Percentiles rank a stretch among this genome's conserved stretches.
Conservation (phyloP, 768 basidiomycete genomes). For the Boletus reticuloceps region DNA sequence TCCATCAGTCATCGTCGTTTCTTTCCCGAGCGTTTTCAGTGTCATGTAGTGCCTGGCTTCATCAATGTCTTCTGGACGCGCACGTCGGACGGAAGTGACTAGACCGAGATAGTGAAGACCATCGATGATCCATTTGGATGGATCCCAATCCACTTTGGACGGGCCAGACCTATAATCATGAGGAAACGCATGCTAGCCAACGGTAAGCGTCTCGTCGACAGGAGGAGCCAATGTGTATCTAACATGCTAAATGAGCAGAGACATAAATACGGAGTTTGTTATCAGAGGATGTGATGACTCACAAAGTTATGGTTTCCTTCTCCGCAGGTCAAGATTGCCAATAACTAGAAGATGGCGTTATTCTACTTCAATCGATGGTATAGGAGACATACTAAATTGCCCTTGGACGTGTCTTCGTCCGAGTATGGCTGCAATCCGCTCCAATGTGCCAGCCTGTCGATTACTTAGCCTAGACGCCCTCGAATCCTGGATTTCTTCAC, state of each 20-base stretch:
- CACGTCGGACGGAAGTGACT: slow-evolving; percentile 5
- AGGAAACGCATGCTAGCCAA: slow-evolving; percentile 10
- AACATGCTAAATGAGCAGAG: slow-evolving; percentile 4
- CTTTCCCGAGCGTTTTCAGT: slow-evolving; percentile 1
- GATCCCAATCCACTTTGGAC: slow-evolving; percentile 11
- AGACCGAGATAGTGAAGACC: slow-evolving; percentile 3
- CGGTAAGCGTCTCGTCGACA: slow-evolving; percentile 1
- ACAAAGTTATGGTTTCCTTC: slow-evolving; percentile 15
- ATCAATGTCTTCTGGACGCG: slow-evolving; percentile 6
- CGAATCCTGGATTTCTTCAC: neutral
- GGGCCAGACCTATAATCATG: slow-evolving; percentile 13
- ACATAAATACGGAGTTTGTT: neutral
- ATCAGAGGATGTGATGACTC: neutral
- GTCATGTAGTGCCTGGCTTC: slow-evolving; percentile 5
- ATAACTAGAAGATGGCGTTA: slow-evolving; percentile 3
- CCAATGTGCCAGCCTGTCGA: slow-evolving; percentile 8
- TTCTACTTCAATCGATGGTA: neutral
- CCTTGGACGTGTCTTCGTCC: slow-evolving; percentile 11
- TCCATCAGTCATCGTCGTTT: neutral
- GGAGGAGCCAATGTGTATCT: neutral
- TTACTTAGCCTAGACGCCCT: neutral
- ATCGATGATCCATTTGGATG: slow-evolving; percentile 13
- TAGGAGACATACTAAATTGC: slow-evolving; percentile 2
- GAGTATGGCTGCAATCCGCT: slow-evolving; percentile 10
- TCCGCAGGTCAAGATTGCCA: slow-evolving; percentile 11